Evolutionary conservation across 2,329 filamentous ascomycete species (phyloP), one percentile per base, ranked within the genome.

Genomic region (Talaromyces sp.): DNA sequence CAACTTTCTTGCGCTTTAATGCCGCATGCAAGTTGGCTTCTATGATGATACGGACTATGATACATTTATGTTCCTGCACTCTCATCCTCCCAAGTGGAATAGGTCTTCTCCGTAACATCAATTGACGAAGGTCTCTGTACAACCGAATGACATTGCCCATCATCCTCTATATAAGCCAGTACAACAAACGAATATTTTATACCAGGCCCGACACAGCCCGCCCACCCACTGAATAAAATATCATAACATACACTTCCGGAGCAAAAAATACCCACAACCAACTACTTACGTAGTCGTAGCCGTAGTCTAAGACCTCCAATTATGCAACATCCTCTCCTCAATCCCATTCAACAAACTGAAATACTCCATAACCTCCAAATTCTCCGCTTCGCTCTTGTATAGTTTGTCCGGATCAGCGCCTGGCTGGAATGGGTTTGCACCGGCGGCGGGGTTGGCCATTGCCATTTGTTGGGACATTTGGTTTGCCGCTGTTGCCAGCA

Each of bases 391-490:
- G 56, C 84, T 91, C 76, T 90, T 84, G 80, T 97, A 99, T 77
- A 97, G 87, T 84, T 99, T 99, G 80, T 98, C 91, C 0, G 93
- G 92, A 75, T 99, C 96, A 73, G 95, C 90, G 27, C 94, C 93
- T 0, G 95, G 93, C 34, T 91, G 93, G 78, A 97, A 96, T 82
- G 95, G 90, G 74, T 93, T 82, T 53, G 79, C 79, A 54, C 79
- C 80, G 73, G 85, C 86, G 69, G 88, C 88, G 54, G 89, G 88
- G 40, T 88, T 91, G 84, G 92, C 89, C 73, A 89, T 86, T 15
- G 85, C 85, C 89, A 93, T 91, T 75, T 92, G 90, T 77, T 96
- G 91, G 45, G 91, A 86, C 83, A 97, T 92, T 78, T 97, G 93
- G 77, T 87, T 95, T 58, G 94, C 94, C 72, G 93, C 93, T 96